phyloP scores from a whole-genome alignment of 1,284 basidiomycete species.

The Amylostereum chailletii region DNA sequence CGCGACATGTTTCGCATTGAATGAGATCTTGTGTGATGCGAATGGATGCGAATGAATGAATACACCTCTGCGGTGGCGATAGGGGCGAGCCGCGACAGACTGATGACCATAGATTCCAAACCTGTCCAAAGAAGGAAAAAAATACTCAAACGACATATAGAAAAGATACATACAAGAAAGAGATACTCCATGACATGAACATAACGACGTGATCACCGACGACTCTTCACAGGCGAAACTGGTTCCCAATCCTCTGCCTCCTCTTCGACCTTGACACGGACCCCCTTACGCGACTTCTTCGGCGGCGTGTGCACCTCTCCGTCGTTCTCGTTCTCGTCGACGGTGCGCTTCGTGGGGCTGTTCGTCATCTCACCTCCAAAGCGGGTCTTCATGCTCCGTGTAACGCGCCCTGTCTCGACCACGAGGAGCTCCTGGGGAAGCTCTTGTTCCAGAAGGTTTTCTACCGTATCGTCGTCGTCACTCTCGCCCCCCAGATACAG shows the following conservation, averaged over 20 bases:
- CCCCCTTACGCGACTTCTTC: conserved; percentile 4
- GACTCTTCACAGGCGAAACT: conserved; percentile 6
- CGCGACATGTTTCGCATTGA: too few relatives aligned
- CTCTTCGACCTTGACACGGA: not conserved
- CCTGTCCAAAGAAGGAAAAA: not conserved
- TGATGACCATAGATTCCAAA: not conserved
- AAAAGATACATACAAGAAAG: conserved; percentile 1
- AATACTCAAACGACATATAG: not conserved
- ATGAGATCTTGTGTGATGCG: too few relatives aligned
- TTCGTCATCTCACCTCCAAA: conserved; percentile 24
- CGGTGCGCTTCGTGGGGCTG: conserved; percentile 23
- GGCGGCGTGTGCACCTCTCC: conserved; percentile 10
- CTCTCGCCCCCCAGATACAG: conserved; percentile 7
- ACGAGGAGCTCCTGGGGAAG: conserved; percentile 5
- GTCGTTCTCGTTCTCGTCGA: conserved; percentile 14
- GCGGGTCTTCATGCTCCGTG: conserved; percentile 2
- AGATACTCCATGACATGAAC: not conserved
- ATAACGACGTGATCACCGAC: not conserved
- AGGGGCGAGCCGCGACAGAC: too few relatives aligned
- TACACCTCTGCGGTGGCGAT: too few relatives aligned
- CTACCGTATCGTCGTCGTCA: conserved; percentile 12
- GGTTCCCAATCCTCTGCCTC: conserved; percentile 11
- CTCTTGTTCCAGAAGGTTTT: conserved; percentile 10
- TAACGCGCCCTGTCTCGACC: not conserved
- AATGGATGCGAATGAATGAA: too few relatives aligned